Conservation (phyloP, 2,329 filamentous ascomycete species). For the Parastagonospora avenae region DNA sequence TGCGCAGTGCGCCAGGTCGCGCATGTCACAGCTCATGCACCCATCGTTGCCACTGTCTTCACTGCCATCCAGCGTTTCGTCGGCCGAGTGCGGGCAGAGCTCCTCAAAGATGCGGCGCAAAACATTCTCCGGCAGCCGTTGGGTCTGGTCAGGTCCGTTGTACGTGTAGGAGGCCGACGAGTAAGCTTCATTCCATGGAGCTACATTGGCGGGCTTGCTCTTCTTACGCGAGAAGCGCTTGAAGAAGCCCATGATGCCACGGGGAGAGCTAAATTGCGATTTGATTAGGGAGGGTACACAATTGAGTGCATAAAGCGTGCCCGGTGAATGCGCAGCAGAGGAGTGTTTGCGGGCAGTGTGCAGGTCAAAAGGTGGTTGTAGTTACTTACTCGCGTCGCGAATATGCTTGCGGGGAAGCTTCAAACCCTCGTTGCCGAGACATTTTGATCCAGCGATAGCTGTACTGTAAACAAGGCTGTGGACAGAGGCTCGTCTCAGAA, state of each 20-base stretch:
- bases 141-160: slow-evolving; percentile 50
- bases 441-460: too few relatives aligned
- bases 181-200: slow-evolving; percentile 37
- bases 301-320: neutral
- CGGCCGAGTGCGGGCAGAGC: slow-evolving; percentile 81
- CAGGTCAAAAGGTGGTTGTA: slow-evolving; percentile 13
- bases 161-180: slow-evolving; percentile 32
- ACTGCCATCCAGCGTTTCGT: slow-evolving; percentile 74
- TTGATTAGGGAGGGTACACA: neutral
- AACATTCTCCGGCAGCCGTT: slow-evolving; percentile 67
- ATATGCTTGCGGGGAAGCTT: slow-evolving; percentile 32
- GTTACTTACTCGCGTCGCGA: slow-evolving; percentile 31
- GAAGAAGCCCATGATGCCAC: slow-evolving; percentile 55
- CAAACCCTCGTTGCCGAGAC: slow-evolving; percentile 33
- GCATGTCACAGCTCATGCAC: slow-evolving; percentile 92
- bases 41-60: slow-evolving; percentile 79
- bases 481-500: slow-evolving; percentile 7
- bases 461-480: slow-evolving; percentile 11
- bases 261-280: slow-evolving; percentile 24
- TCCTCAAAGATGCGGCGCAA: slow-evolving; percentile 78
- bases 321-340: too few relatives aligned
- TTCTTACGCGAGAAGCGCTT: slow-evolving; percentile 55
- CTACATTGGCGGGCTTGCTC: slow-evolving; percentile 29
- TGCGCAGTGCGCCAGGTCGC: slow-evolving; percentile 81
- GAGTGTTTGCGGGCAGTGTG: neutral